Evolutionary conservation across 2,329 filamentous ascomycete genomes (phyloP), one percentile per base, ranked within the genome.

Genomic region (Penicillium oxalicum): DNA sequence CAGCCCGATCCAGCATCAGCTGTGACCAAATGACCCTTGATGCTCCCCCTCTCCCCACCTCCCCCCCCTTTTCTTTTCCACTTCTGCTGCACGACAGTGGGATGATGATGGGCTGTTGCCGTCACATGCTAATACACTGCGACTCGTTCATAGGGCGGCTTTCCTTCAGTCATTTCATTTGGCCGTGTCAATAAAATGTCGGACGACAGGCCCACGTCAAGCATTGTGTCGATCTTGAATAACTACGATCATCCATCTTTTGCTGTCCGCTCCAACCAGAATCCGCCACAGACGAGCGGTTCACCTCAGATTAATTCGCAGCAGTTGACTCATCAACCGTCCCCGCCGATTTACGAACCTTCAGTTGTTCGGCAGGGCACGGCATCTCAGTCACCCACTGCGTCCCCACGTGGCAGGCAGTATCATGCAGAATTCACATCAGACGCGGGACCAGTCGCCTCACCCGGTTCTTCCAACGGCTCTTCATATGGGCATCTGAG

Each of bases 181-280:
- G 46, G 48, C 40, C 51, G 49, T 41, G 12, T 40, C 29, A 50
- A 54, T 45, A 53, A 63, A 52, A 69, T 69, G 64, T 60, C 63
- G 34, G 57, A 58, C 48, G 61, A 63, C 54, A 63, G 55, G 52
- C 51, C 29, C 8, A 32, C 11, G 8, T 32, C 66, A 40, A 67
- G 58, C 56, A 64, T 70, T 54, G 64, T 71, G 50, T 74, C 72
- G 28, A 74, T 74, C 54, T 54, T 74, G 50, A 74, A 74, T 61
- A 72, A 74, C 60, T 71, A 74, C 61, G 70, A 74, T 53, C 68
- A 71, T 49, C 72, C 71, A 39, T 71, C 72, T 26, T 74, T 74
- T 59, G 67, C 68, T 33, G 67, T 74, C 45, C 68, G 69, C 42
- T 68, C 67, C 28, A 57, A 61, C 13, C 56, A 59, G 8, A 51